These are phyloP conservation scores for Malania oleifera DNA, from an alignment of 164 flowering plant species.

Conservation along the genomic window DNA sequence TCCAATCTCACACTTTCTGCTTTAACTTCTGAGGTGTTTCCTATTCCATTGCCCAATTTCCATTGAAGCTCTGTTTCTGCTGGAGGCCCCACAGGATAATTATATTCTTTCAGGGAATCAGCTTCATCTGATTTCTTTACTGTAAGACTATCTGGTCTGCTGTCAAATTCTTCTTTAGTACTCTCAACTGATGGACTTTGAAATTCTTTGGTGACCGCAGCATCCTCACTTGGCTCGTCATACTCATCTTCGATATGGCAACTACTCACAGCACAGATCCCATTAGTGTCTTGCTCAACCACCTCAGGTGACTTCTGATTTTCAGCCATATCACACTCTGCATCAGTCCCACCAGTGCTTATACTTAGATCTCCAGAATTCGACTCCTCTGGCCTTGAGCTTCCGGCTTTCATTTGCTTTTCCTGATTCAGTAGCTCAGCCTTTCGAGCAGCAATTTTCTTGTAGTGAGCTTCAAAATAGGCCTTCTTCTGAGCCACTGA, in stretches of 20 bases:
- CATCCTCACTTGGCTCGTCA: constrained; percentile 28
- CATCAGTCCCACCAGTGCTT: constrained; percentile 13
- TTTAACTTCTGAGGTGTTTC: constrained; percentile 11
- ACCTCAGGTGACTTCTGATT: constrained; percentile 22
- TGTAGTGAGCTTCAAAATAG: constrained; percentile 88
- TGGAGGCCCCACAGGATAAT: constrained; percentile 11
- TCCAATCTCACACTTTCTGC: constrained; percentile 24
- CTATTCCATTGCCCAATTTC: constrained; percentile 12
- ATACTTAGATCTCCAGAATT: constrained; percentile 17
- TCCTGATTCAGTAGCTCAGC: constrained; percentile 58
- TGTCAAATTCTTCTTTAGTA: constrained; percentile 21
- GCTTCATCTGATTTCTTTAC: constrained; percentile 20
- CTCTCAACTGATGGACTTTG: constrained; percentile 22
- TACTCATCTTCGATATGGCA: no score
- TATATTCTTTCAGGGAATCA: constrained; percentile 20
- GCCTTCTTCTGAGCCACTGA: constrained; percentile 87
- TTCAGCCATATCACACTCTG: constrained; percentile 16
- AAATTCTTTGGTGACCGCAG: constrained; percentile 11
- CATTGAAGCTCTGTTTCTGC: constrained; percentile 9
- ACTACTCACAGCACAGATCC: constrained; percentile 11
- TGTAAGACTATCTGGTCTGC: constrained; percentile 13
- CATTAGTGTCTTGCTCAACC: constrained; percentile 18
- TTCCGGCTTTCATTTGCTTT: constrained; percentile 27
- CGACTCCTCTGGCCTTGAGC: constrained; percentile 14
- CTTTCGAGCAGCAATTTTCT: constrained; percentile 67